phyloP scores from a whole-genome alignment of 2,329 filamentous ascomycete species.

The Sphaerulina vaccinii region DNA sequence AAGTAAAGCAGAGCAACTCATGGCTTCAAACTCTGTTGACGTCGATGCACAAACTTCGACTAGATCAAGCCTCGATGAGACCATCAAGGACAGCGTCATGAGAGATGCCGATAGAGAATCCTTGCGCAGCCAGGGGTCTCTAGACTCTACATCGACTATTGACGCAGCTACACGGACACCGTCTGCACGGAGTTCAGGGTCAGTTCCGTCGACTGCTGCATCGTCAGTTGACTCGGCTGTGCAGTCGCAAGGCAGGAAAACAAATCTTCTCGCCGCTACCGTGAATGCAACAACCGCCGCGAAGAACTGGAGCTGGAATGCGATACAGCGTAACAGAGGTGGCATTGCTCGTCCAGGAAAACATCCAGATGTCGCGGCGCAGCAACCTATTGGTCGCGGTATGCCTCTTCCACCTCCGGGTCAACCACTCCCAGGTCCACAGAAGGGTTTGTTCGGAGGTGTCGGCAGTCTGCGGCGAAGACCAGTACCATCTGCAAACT shows the following conservation, averaged over 20 bases:
- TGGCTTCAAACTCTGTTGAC: not conserved
- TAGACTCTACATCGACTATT: not conserved
- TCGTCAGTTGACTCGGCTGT: conserved; percentile 14
- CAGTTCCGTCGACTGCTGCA: conserved; percentile 14
- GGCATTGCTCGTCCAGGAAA: conserved; percentile 22
- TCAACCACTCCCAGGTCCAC: conserved; percentile 64
- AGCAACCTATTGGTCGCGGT: conserved; percentile 74
- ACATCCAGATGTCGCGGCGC: conserved; percentile 5
- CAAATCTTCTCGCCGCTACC: conserved; percentile 34
- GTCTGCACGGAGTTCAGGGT: conserved; percentile 21
- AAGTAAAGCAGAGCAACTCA: conserved; percentile 21
- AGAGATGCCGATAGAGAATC: not conserved
- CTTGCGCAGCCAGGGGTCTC: not conserved
- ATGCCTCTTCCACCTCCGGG: conserved; percentile 80
- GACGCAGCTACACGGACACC: conserved; percentile 2
- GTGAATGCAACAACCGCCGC: conserved; percentile 37
- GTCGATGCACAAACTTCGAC: not conserved
- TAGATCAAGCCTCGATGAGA: not conserved
- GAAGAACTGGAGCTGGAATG: conserved; percentile 35
- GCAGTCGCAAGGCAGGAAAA: conserved; percentile 22
- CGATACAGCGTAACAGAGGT: conserved; percentile 27
- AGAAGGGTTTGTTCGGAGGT: conserved; percentile 24
- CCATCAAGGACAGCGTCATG: not conserved
- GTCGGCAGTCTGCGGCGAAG: conserved; percentile 20
- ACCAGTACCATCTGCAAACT: conserved; percentile 14